Evolutionary conservation across 208 protist genomes (phyloP).

Genomic region (Herpetomonas tarakana): DNA sequence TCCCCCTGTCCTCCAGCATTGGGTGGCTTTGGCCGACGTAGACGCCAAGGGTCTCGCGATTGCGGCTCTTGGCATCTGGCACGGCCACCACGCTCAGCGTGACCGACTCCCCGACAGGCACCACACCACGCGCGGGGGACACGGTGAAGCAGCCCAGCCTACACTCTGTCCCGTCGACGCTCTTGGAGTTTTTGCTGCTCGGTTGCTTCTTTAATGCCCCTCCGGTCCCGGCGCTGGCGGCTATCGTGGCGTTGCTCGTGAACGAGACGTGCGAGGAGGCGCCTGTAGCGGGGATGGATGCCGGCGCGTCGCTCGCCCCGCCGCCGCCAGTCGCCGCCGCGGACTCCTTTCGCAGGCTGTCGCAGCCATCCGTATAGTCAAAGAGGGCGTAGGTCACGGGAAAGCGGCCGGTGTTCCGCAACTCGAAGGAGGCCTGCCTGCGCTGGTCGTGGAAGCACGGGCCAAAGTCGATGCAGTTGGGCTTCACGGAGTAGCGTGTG

Average conservation of each 20-base stretch:
- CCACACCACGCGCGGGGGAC: slow-evolving; percentile 49
- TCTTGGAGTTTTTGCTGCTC: slow-evolving; percentile 13
- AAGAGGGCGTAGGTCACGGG: slow-evolving; percentile 79
- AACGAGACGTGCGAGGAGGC: background rate
- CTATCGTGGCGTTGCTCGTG: slow-evolving; percentile 1
- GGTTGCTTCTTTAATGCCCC: slow-evolving; percentile 15
- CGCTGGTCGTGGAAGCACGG: slow-evolving; percentile 87
- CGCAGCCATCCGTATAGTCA: slow-evolving; percentile 57
- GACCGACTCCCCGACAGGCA: slow-evolving; percentile 58
- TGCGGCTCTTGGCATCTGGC: slow-evolving; percentile 48
- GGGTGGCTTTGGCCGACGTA: slow-evolving; percentile 89
- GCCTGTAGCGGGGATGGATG: background rate
- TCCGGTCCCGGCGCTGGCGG: background rate
- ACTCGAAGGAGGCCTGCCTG: slow-evolving; percentile 81
- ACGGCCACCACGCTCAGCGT: slow-evolving; percentile 76
- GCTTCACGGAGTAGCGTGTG: slow-evolving; percentile 87
- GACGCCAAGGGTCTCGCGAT: slow-evolving; percentile 85
- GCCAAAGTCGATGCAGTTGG: slow-evolving; percentile 94
- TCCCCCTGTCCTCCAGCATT: slow-evolving; percentile 53
- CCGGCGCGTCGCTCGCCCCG: background rate
- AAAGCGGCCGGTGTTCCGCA: slow-evolving; percentile 89
- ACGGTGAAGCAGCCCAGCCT: slow-evolving; percentile 77
- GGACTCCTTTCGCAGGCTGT: background rate
- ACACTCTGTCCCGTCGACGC: slow-evolving; percentile 40
- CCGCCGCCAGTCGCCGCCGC: slow-evolving; percentile 8